Base-by-base conservation (phyloP, 768 basidiomycete genomes). In the Pleurotus pulmonarius region DNA sequence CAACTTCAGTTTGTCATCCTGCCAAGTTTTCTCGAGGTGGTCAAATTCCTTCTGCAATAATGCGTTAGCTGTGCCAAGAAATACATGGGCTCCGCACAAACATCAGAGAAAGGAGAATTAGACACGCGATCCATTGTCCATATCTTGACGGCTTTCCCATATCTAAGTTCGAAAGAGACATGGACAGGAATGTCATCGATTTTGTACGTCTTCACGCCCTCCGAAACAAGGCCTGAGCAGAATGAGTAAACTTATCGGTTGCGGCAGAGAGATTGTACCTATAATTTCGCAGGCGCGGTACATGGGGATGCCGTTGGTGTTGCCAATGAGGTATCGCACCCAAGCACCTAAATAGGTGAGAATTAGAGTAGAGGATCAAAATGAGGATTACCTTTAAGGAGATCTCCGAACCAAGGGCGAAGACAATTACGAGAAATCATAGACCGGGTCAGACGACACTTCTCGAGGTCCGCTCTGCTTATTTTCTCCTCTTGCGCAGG, bases 91-190 rank as follows among this genome's bases (percentile, higher is more conserved):
- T 43, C 45, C 16, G 12, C 5, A 77, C 85, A 49, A 47, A 94
- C 95, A 59, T 75, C 69, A 9, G 72, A 73, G 57, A 93, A 87
- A 3, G 71, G 56, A 1, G 80, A 71, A 65, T 98, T 96, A 5
- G 93, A 96, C 6, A 96, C 84, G 61, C 87, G 88, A 66, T 94
- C 92, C 87, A 99, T 94, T 3, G 70, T 68, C 63, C 88, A 94
- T 0, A 70, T 58, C 57, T 76, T 79, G 6, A 78, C 65, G 0
- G 85, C 82, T 56, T 81, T 83, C 7, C 92, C 95, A 64, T 94
- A 88, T 63, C 84, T 84, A 46, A 98, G 81, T 58, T 88, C 79
- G 12, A 98, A 75, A 0, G 75, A 73, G 58, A 90, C 80, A 62
- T 93, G 82, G 45, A 87, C 79, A 37, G 67, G 73, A 58, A 75